phyloP scores from a whole-genome alignment of 768 basidiomycete species.

The Omphalotus guepiniiformis region DNA sequence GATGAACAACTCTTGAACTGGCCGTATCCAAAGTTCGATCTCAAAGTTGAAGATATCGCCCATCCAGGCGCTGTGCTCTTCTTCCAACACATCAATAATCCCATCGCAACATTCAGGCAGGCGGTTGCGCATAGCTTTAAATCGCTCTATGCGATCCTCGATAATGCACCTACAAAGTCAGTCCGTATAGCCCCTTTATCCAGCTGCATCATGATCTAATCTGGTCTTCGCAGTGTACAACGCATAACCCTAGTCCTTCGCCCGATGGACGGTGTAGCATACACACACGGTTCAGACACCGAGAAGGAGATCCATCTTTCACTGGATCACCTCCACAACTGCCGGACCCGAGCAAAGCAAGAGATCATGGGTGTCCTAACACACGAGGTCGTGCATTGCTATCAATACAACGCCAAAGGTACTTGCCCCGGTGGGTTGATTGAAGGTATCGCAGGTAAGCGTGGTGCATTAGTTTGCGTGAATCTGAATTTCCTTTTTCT shows the following conservation, averaged over 20 bases:
- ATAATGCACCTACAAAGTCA: conserved; percentile 34
- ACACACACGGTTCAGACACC: conserved; percentile 49
- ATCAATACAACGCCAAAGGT: conserved; percentile 59
- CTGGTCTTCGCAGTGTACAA: conserved; percentile 37
- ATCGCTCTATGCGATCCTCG: conserved; percentile 35
- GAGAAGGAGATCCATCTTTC: conserved; percentile 77
- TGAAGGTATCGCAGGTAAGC: conserved; percentile 73
- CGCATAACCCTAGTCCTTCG: conserved; percentile 56
- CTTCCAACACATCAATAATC: conserved; percentile 42
- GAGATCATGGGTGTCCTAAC: conserved; percentile 70
- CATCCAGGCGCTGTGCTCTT: conserved; percentile 59
- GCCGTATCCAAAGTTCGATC: conserved; percentile 51
- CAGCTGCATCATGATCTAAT: neutral
- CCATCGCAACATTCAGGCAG: conserved; percentile 34
- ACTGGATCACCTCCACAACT: conserved; percentile 53
- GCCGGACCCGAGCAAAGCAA: conserved; percentile 37
- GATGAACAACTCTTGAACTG: too few species aligned
- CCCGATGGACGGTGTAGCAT: conserved; percentile 66
- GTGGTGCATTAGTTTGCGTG: neutral
- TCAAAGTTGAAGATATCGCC: conserved; percentile 54
- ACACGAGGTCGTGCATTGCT: conserved; percentile 80
- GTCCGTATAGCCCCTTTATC: conserved; percentile 11
- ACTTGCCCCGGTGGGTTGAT: conserved; percentile 67
- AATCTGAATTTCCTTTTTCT: too few species aligned
- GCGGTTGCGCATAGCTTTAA: conserved; percentile 48